These are phyloP conservation scores for Colletotrichum agaves DNA, from an alignment of 2,329 filamentous ascomycete genomes.

Conservation along the genomic window DNA sequence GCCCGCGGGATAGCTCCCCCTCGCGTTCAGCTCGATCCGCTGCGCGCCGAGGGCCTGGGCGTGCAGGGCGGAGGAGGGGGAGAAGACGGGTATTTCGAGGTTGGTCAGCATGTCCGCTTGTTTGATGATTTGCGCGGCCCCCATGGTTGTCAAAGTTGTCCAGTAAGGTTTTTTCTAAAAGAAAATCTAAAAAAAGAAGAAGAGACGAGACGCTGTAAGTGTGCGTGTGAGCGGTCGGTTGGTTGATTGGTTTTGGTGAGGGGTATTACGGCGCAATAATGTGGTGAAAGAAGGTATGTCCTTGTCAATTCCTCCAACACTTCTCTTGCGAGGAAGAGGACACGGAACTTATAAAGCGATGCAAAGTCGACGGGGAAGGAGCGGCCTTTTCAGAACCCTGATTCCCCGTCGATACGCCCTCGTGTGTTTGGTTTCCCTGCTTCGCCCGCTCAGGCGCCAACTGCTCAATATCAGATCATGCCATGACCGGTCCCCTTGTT, in stretches of 20 bases:
- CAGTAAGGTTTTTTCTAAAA: too few relatives aligned
- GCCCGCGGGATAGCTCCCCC: constrained; percentile 60
- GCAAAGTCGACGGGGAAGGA: background rate
- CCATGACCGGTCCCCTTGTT: constrained; percentile 10
- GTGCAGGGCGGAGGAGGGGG: constrained; percentile 50
- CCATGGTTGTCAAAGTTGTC: too few relatives aligned
- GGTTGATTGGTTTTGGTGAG: background rate
- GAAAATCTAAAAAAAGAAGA: too few relatives aligned
- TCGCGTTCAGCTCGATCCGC: constrained; percentile 65
- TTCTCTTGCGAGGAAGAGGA: background rate
- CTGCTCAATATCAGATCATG: constrained; percentile 24
- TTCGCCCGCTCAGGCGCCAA: constrained; percentile 5
- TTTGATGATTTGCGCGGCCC: background rate
- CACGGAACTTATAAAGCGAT: constrained; percentile 3
- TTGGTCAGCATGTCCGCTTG: constrained; percentile 39
- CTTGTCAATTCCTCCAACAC: background rate
- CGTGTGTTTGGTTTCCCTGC: background rate
- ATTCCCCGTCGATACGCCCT: background rate
- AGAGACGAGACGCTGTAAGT: background rate
- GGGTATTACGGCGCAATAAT: background rate
- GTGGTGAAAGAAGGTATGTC: constrained; percentile 3
- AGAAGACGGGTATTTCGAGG: constrained; percentile 67
- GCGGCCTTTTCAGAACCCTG: background rate
- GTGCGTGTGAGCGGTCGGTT: background rate
- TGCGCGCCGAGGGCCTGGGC: constrained; percentile 57